Evolutionary conservation across 2,329 filamentous ascomycete species (phyloP).

Genomic region (Aspergillus proliferans): DNA sequence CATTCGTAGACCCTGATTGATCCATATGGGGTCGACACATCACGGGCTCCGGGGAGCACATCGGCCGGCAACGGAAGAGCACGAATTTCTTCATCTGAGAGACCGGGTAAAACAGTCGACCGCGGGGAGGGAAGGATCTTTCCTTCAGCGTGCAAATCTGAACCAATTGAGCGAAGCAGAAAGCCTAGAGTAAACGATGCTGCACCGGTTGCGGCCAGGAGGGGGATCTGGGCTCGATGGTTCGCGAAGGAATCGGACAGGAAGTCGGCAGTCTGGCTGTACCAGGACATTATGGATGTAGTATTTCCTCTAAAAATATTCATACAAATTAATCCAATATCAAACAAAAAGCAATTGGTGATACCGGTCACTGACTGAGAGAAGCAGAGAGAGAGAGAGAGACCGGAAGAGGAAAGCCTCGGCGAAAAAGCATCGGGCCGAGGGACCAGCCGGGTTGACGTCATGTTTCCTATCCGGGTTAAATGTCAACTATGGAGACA

Average conservation of each 20-base stretch:
- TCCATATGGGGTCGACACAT: constrained; percentile 60
- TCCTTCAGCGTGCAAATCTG: constrained; percentile 6
- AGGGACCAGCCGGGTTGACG: not conserved
- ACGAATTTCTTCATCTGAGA: constrained; percentile 32
- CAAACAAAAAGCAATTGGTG: not conserved
- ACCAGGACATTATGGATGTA: constrained; percentile 26
- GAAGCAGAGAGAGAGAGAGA: constrained; percentile 2
- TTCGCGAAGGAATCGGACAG: constrained; percentile 27
- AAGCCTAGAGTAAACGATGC: constrained; percentile 30
- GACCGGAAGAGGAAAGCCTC: not conserved
- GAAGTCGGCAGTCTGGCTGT: constrained; percentile 28
- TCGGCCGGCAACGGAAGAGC: constrained; percentile 61
- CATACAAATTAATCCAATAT: not conserved
- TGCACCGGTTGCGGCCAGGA: constrained; percentile 30
- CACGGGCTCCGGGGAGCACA: constrained; percentile 55
- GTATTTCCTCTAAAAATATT: not conserved
- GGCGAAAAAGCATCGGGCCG: not conserved
- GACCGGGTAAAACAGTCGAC: constrained; percentile 23
- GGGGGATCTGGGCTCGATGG: constrained; percentile 23
- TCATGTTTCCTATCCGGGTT: not conserved
- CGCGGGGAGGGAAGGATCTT: constrained; percentile 32
- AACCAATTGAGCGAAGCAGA: constrained; percentile 23
- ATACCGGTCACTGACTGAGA: not conserved
- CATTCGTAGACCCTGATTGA: constrained; percentile 71
- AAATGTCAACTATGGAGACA: too few species aligned